Percentiles rank a stretch among this genome's conserved stretches.
phyloP scores from a whole-genome alignment of 176 grass and related monocot genomes.

The Oryza rufipogon region DNA sequence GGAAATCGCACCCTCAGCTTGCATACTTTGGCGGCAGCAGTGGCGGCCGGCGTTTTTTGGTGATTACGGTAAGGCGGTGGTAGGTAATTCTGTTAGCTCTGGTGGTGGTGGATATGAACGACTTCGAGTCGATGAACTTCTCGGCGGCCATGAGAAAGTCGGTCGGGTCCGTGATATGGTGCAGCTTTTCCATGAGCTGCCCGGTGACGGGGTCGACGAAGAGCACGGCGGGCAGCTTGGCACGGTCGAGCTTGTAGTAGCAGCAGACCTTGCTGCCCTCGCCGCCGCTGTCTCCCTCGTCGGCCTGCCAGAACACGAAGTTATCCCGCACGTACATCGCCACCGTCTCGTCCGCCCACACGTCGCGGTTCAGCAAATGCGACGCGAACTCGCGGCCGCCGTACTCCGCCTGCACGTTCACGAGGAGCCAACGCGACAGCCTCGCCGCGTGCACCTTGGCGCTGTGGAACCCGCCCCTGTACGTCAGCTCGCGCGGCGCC shows the following conservation, averaged over 20 bases:
- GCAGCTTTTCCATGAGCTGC: constrained; percentile 1
- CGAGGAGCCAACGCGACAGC: no score
- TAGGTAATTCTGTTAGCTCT: neutral
- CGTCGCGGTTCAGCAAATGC: no score
- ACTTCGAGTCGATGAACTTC: neutral
- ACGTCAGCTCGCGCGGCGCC: neutral
- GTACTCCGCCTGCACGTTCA: no score
- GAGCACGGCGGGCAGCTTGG: constrained; percentile 2
- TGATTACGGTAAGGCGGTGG: no score
- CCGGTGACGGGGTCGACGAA: constrained; percentile 31
- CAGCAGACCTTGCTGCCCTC: neutral
- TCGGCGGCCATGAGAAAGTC: neutral
- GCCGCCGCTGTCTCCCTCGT: no score
- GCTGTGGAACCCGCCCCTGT: neutral
- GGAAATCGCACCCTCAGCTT: neutral
- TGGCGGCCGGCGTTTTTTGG: no score
- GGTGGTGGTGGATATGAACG: neutral
- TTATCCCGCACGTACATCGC: no score
- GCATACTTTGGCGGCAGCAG: neutral
- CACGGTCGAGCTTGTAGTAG: neutral
- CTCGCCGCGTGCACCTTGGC: neutral
- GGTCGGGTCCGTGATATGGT: neutral
- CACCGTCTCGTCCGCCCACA: no score
- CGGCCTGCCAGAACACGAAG: no score
- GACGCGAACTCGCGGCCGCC: no score